Conservation (phyloP, 2,329 filamentous ascomycete species). For the Fusarium staphyleae region DNA sequence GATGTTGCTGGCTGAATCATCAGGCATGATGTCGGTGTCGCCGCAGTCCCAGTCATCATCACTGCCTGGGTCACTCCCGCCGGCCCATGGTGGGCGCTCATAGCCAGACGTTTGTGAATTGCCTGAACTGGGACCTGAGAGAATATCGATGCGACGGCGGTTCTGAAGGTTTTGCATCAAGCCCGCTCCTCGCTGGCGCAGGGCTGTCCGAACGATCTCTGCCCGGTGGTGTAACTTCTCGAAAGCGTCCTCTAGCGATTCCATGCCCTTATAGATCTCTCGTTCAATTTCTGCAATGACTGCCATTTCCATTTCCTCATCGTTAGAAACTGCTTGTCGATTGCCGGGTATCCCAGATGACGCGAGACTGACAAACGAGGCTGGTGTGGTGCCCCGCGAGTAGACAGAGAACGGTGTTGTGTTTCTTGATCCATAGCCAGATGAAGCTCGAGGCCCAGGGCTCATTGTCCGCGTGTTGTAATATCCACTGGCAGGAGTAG, state of each 20-base stretch:
- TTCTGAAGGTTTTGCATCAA: conserved; percentile 70
- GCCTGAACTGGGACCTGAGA: conserved; percentile 56
- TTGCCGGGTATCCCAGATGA: conserved; percentile 55
- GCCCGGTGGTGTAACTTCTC: conserved; percentile 88
- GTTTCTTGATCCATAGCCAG: conserved; percentile 54
- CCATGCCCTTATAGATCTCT: conserved; percentile 94
- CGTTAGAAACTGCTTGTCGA: conserved; percentile 76
- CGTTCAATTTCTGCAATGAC: conserved; percentile 90
- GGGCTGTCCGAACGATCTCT: conserved; percentile 76
- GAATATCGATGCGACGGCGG: conserved; percentile 64
- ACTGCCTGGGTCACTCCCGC: conserved; percentile 55
- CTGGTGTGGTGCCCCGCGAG: conserved; percentile 63
- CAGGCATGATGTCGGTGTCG: conserved; percentile 71
- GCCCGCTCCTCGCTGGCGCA: conserved; percentile 84
- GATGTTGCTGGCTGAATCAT: conserved; percentile 84
- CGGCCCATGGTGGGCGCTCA: conserved; percentile 51
- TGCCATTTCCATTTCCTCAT: conserved; percentile 93
- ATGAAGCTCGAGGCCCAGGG: conserved; percentile 51
- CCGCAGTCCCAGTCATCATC: conserved; percentile 67
- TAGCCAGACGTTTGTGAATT: conserved; percentile 54
- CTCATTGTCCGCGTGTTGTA: conserved; percentile 50
- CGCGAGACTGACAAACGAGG: conserved; percentile 65
- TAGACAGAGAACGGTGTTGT: conserved; percentile 59
- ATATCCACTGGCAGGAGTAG: conserved; percentile 60
- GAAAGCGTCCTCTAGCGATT: conserved; percentile 91